A percentile compares a stretch with the other conserved stretches of the same genome.
Evolutionary conservation across 2,329 filamentous ascomycete genomes (phyloP).

Genomic region (Penicillium palitans): DNA sequence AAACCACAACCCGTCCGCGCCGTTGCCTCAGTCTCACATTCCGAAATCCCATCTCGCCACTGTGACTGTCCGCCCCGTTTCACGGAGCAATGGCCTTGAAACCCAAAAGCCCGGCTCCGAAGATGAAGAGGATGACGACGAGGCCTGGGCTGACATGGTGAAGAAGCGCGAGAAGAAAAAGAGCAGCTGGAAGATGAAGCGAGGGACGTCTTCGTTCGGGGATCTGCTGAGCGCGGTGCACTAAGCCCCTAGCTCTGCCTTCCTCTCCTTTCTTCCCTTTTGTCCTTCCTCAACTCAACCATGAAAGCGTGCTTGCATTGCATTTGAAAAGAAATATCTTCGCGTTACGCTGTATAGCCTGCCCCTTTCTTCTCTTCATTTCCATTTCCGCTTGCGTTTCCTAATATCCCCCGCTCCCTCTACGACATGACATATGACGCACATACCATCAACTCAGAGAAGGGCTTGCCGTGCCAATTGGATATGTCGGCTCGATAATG

Average conservation of each 20-base stretch:
- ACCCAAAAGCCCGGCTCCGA: slow-evolving; percentile 30
- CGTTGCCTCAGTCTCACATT: slow-evolving; percentile 25
- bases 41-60: slow-evolving; percentile 32
- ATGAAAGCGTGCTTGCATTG: slow-evolving; percentile 11
- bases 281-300: neutral
- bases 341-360: slow-evolving; percentile 20
- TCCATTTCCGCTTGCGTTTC: neutral
- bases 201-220: slow-evolving; percentile 36
- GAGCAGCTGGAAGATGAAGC: slow-evolving; percentile 49
- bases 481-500: neutral
- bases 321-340: neutral
- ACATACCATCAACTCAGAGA: slow-evolving; percentile 20
- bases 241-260: slow-evolving; percentile 20
- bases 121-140: slow-evolving; percentile 50
- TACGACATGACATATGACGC: slow-evolving; percentile 20
- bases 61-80: slow-evolving; percentile 33
- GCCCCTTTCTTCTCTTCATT: slow-evolving; percentile 6
- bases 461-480: neutral
- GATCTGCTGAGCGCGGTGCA: slow-evolving; percentile 42
- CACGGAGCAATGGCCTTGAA: slow-evolving; percentile 17
- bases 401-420: slow-evolving; percentile 1
- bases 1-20: slow-evolving; percentile 30
- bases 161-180: slow-evolving; percentile 52
- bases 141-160: slow-evolving; percentile 54
- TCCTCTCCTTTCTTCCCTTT: slow-evolving; percentile 2